Base-by-base conservation (phyloP, 768 basidiomycete genomes). In the Fomitopsis serialis region DNA sequence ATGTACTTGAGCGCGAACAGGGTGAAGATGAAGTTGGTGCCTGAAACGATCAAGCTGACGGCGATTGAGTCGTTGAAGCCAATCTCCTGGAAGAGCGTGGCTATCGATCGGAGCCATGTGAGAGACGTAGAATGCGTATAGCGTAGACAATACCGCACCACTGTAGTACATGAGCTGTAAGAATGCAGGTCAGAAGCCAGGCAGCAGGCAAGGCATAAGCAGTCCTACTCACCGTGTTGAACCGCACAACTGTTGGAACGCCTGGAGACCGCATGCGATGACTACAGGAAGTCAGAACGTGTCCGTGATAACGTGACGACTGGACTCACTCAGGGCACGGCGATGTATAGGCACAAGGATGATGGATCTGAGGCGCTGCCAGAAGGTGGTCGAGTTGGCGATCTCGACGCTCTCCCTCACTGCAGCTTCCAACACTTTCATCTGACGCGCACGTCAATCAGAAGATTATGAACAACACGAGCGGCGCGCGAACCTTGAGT, bases 171-270 rank as follows among this genome's bases (percentile, higher is more conserved):
- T 66, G 43, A 61, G 49, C 52, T 50, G 52, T 37, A 19, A 61
- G 11, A 24, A 13, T 11, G 9, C 25, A 10, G 1, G 45, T 45
- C 6, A 27, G 24, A 3, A 22, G 21, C 34, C 22, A 29, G 32
- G 3, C 12, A 19, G 37, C 6, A 19, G 15, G 40, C 13, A 8
- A 40, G 7, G 19, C 6, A 40, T 19, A 7, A 19, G 15, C 13
- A 15, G 6, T 12, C 2, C 9, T 22, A n/a, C 51, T 82, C 54
- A 90, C 76, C 0, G 89, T 89, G 61, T 92, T 91, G 74, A 90
- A 91, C 90, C 90, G 56, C 83, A 91, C 0, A 92, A 74, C 63
- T 92, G 90, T 63, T 93, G 90, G 68, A 83, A 85, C 0, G 85
- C 88, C 70, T 92, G 89, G 68, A 92, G 80, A 42, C 86, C 89